These are phyloP conservation scores for Rhododendron ovatum DNA, from an alignment of 148 eudicot genomes.

Conservation along the genomic window DNA sequence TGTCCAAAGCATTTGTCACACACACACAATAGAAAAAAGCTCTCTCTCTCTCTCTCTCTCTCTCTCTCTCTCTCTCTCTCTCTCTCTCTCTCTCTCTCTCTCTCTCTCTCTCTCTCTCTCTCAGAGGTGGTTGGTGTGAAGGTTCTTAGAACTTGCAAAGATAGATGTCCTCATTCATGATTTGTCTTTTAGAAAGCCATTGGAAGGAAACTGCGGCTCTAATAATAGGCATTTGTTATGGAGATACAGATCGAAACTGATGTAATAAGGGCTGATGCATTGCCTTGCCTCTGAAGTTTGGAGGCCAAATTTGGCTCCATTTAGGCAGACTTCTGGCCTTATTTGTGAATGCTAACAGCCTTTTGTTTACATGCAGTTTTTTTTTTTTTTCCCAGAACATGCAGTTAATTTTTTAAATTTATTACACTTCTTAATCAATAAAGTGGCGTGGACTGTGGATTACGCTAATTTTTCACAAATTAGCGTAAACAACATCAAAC, in stretches of 20 bases:
- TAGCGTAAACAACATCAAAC: neutral
- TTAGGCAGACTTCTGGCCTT: neutral
- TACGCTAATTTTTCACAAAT: neutral
- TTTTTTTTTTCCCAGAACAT: too few species aligned
- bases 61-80: neutral
- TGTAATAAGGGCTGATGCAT: neutral
- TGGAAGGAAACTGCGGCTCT: neutral
- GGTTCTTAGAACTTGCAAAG: neutral
- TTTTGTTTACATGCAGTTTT: neutral
- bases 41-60: too few species aligned
- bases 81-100: too few species aligned
- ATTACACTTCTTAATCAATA: neutral
- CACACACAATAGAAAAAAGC: neutral
- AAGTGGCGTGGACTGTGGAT: neutral
- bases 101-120: neutral
- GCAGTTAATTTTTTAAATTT: neutral
- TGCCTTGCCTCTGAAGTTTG: slow-evolving; percentile 1
- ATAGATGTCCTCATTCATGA: neutral
- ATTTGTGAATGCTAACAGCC: neutral
- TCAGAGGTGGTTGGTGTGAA: neutral
- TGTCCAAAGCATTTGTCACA: too few species aligned
- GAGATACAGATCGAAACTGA: neutral
- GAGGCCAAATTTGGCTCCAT: slow-evolving; percentile 12
- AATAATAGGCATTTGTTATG: neutral
- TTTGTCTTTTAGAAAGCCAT: neutral